Evolutionary conservation across 768 basidiomycete genomes (phyloP).

Genomic region (Gloeophyllum trabeum): DNA sequence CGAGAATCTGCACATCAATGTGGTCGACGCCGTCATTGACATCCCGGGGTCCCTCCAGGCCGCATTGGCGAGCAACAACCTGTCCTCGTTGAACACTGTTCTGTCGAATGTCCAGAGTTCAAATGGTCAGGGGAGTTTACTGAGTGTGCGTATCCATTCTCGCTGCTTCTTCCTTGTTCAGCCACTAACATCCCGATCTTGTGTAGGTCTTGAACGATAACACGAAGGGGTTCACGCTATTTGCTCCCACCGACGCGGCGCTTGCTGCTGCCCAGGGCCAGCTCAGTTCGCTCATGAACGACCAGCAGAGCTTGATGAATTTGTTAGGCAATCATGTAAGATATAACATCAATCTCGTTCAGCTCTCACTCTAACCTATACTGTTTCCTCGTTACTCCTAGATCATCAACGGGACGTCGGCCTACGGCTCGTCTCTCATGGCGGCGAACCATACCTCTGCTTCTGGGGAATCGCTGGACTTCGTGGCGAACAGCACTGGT

Average conservation of each 20-base stretch:
- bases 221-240: conserved; percentile 50
- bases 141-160: too few relatives aligned
- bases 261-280: conserved; percentile 24
- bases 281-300: conserved; percentile 24
- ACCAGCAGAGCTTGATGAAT: conserved; percentile 30
- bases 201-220: conserved; percentile 21
- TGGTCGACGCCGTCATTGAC: conserved; percentile 37
- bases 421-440: conserved; percentile 45
- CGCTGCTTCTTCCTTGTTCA: too few relatives aligned
- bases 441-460: conserved; percentile 34
- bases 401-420: conserved; percentile 57
- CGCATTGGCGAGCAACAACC: conserved; percentile 30
- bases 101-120: conserved; percentile 17
- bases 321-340: conserved; percentile 54
- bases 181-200: conserved; percentile 24
- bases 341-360: conserved; percentile 3
- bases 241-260: conserved; percentile 49
- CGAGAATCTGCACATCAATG: conserved; percentile 32
- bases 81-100: conserved; percentile 26
- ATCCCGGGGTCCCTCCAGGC: conserved; percentile 37
- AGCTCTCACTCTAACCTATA: too few relatives aligned
- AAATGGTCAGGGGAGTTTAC: conserved; percentile 4
- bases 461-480: conserved; percentile 40
- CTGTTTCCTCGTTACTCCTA: conserved; percentile 10
- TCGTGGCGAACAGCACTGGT: conserved; percentile 45